Evolutionary conservation across 1,139 yeast species (phyloP).

Genomic region (Scheffersomyces illinoinensis): DNA sequence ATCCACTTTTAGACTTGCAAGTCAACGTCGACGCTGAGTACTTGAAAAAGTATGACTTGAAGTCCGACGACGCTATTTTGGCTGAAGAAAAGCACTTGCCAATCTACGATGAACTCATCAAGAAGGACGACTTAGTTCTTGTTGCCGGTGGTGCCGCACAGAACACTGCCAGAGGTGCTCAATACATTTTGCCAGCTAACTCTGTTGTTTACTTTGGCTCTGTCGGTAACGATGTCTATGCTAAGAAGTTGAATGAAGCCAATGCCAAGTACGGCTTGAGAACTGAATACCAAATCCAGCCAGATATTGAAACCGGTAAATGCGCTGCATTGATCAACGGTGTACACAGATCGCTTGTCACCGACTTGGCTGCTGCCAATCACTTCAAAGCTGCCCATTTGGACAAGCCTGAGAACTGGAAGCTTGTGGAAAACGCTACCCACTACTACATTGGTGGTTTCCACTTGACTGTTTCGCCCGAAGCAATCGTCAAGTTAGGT

Average conservation of each 20-base stretch:
- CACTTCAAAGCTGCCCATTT: conserved; percentile 90
- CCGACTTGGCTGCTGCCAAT: conserved; percentile 98
- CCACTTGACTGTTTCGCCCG: conserved; percentile 97
- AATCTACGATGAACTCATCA: conserved; percentile 76
- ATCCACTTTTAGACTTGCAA: conserved; percentile 86
- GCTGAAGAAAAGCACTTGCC: conserved; percentile 88
- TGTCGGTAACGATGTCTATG: conserved; percentile 90
- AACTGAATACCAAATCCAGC: conserved; percentile 81
- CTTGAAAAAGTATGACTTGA: conserved; percentile 77
- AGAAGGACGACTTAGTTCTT: conserved; percentile 59
- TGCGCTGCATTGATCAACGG: conserved; percentile 96
- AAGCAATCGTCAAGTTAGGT: conserved; percentile 86
- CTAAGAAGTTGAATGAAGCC: conserved; percentile 79
- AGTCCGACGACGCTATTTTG: conserved; percentile 92
- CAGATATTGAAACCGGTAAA: conserved; percentile 84
- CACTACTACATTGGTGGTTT: conserved; percentile 93
- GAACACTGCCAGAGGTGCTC: conserved; percentile 98
- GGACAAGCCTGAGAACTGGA: conserved; percentile 90
- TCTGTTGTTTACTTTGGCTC: conserved; percentile 95
- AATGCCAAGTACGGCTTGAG: conserved; percentile 85
- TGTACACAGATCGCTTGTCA: conserved; percentile 85
- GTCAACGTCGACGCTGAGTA: conserved; percentile 70
- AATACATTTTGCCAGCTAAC: conserved; percentile 77
- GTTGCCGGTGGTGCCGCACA: conserved; percentile 99
- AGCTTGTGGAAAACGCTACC: conserved; percentile 75